Base-by-base conservation (phyloP, 2,329 filamentous ascomycete genomes). In the Fusarium chaquense region DNA sequence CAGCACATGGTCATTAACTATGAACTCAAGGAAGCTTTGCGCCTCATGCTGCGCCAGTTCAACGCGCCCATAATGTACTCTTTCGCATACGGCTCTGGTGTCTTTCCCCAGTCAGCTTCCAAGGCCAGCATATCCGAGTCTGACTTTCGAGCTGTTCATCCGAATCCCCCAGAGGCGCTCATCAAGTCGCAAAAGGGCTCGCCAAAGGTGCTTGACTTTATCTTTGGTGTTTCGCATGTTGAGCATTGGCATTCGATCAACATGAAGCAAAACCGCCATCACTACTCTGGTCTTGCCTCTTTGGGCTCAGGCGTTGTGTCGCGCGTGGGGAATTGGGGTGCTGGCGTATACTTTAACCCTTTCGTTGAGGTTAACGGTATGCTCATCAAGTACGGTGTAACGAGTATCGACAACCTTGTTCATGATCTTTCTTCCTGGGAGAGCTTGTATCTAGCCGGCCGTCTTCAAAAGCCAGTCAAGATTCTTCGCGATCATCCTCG, bases 191-290 rank as follows among this genome's bases (percentile, higher is more conserved):
- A 98, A 80, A 90, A 93, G 74, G 93, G 93, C 32, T 90, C 90
- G 1, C 93, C 93, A 15, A 98, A 98, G 83, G 97, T 98, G 90
- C 97, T 99, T 69, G 96, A 99, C 81, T 97, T 99, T 78, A 97
- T 99, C 72, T 96, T 99, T 78, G 96, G 95, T 28, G 95, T 98
- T 13, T 93, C 93, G 2, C 93, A 97, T 79, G 93, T 92, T 2
- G 92, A 99, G 77, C 96, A 99, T 81, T 99, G 95, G 93, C 96
- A 99, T 81, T 94, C 92, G 35, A 85, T 99, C 65, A 99, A 99
- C 76, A 84, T 99, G 73, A 86, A 87, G 70, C 91, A 98, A 78
- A 92, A 99, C 77, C 91, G 93, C 10, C 87, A 97, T 75, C 96
- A 99, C 80, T 99, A 99, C 81, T 98, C 95, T 2, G 90, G 87